Evolutionary conservation across 352 stramenopile genomes (phyloP).

Genomic region (Phytopythium sindhum): DNA sequence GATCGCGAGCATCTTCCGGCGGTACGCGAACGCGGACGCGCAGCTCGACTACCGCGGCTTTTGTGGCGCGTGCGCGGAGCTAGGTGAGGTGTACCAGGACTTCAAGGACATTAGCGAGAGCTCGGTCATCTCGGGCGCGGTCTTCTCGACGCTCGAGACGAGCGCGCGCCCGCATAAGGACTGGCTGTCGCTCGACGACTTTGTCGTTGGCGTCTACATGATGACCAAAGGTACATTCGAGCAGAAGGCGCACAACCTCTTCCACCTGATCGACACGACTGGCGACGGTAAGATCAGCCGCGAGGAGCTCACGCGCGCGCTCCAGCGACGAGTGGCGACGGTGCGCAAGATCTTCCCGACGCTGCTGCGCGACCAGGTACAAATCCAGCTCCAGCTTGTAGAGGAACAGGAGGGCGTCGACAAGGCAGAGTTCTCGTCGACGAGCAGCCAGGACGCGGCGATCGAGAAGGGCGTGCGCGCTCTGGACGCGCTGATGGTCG

Average conservation of each 20-base stretch:
- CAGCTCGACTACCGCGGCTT: conserved; percentile 70
- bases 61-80: conserved; percentile 46
- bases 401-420: conserved; percentile 4
- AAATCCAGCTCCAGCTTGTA: conserved; percentile 32
- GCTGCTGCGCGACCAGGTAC: conserved; percentile 65
- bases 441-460: conserved; percentile 38
- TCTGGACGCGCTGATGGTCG: conserved; percentile 69
- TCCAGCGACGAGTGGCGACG: conserved; percentile 64
- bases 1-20: conserved; percentile 43
- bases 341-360: conserved; percentile 78
- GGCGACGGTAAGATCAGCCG: conserved; percentile 73
- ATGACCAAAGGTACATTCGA: conserved; percentile 80
- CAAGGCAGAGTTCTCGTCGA: conserved; percentile 26
- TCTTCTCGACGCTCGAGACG: conserved; percentile 76
- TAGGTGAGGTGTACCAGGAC: conserved; percentile 59
- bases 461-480: conserved; percentile 48
- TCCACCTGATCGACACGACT: conserved; percentile 64
- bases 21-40: conserved; percentile 45
- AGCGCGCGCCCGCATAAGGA: conserved; percentile 45
- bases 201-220: conserved; percentile 76
- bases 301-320: conserved; percentile 66
- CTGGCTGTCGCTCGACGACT: conserved; percentile 75
- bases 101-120: conserved; percentile 60
- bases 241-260: conserved; percentile 75
- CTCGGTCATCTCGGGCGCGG: conserved; percentile 54